Evolutionary conservation across 2,329 filamentous ascomycete genomes (phyloP).

Genomic region (Talaromyces atroroseus): DNA sequence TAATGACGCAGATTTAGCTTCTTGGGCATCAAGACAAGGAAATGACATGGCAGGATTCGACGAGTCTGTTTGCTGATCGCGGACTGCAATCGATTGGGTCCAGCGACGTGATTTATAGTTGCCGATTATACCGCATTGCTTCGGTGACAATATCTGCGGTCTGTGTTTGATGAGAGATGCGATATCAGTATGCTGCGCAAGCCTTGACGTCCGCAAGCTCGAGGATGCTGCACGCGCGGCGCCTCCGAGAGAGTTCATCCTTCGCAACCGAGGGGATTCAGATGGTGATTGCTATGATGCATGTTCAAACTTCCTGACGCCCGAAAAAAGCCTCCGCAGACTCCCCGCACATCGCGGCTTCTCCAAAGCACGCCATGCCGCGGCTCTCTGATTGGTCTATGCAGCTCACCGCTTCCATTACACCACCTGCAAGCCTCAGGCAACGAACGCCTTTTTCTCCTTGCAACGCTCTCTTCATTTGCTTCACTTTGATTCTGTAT

Average conservation of each 20-base stretch:
- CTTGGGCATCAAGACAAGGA: slow-evolving; percentile 80
- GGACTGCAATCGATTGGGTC: slow-evolving; percentile 16
- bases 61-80: slow-evolving; percentile 18
- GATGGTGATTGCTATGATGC: too few relatives aligned
- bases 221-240: slow-evolving; percentile 16
- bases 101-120: slow-evolving; percentile 15
- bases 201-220: slow-evolving; percentile 7
- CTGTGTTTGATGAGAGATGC: not conserved
- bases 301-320: not conserved
- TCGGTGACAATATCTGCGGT: not conserved
- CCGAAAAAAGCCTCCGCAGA: not conserved
- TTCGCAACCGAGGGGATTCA: not conserved
- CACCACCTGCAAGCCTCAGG: not conserved
- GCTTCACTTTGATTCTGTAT: too few relatives aligned
- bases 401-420: not conserved
- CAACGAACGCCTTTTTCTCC: not conserved
- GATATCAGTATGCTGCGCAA: slow-evolving; percentile 13
- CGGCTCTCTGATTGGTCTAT: slow-evolving; percentile 3
- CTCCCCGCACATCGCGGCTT: slow-evolving; percentile 34
- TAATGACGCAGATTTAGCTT: slow-evolving; percentile 70
- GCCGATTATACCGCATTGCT: slow-evolving; percentile 9
- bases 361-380: slow-evolving; percentile 12
- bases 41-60: slow-evolving; percentile 81
- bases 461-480: too few relatives aligned
- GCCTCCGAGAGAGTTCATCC: slow-evolving; percentile 17